phyloP scores from a whole-genome alignment of 805 yeast species.

The Schizosaccharomyces pombe region DNA sequence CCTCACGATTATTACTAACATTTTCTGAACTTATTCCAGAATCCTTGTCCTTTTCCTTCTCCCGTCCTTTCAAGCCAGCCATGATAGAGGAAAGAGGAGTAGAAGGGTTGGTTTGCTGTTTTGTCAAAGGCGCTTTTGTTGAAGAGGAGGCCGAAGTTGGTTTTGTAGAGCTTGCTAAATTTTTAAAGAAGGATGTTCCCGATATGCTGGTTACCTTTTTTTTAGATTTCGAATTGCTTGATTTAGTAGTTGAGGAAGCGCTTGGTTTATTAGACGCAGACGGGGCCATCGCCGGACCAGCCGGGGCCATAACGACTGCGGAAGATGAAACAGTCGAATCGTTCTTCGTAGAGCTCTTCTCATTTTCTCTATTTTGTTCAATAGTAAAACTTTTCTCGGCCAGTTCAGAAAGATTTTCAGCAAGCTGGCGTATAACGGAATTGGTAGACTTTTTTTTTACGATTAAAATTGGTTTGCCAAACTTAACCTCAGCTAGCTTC shows the following conservation, averaged over 20 bases:
- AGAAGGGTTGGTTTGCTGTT: not conserved
- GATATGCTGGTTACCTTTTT: not conserved
- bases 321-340: too few relatives aligned
- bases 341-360: too few relatives aligned
- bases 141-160: not conserved
- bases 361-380: not conserved
- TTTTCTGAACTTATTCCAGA: not conserved
- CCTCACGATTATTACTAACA: not conserved
- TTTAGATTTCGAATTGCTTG: not conserved
- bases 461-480: not conserved
- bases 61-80: not conserved
- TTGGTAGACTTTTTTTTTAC: not conserved
- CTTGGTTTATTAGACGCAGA: too few relatives aligned
- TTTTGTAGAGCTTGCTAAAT: not conserved
- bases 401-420: not conserved
- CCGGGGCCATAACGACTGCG: too few relatives aligned
- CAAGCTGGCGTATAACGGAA: not conserved
- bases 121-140: not conserved
- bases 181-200: not conserved
- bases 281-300: too few relatives aligned
- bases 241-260: not conserved
- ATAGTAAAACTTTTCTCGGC: not conserved
- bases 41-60: not conserved
- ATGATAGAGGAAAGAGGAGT: conserved; percentile 1
- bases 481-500: conserved; percentile 1